Base-by-base conservation (phyloP, 192 early-diverging fungal genomes). In the Dispira simplex region DNA sequence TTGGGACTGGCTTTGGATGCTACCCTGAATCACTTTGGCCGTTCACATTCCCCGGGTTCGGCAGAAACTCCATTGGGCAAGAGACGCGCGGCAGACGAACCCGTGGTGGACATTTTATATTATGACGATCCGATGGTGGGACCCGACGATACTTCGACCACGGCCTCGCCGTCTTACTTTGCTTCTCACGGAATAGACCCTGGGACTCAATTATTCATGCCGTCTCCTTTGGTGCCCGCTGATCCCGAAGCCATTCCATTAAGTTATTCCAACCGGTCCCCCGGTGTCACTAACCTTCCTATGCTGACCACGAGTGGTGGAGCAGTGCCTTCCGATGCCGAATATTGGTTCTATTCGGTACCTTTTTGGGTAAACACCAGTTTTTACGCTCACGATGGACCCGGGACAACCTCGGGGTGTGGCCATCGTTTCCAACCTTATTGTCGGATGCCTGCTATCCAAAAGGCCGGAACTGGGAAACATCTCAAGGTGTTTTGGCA, bases 291-390 rank as follows among this genome's bases (percentile, higher is more conserved):
- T 39, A 39, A 39, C 32, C 32, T 39, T 6, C 32, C 32, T 39
- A 6, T 1, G 32, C 6, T 39, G 32, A 39, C 32, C 32, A 39
- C 32, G 32, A 39, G 3, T 39, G 32, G 32, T 39, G 32, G 32
- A 4, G 32, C 6, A 6, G 32, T 39, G 32, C 32, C 32, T 60
- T 65, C 53, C 48, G 73, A 80, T 49, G 75, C 75, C 53, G 66
- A 67, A 43, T 53, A 57, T 23, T 45, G 49, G 39, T 56, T 64
- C n/a, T 44, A 63, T 14, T 45, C 81, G 65, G 84, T 92, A 55
- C 92, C 95, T 0, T 81, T 89, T 67, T 98, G 95, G 95, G 78
- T 96, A 20, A 92, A 95, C 66, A 84, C 85, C 64, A 91, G 88
- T 63, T 98, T 93, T 66, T 95, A 90, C 75, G 75, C 70, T 66